Percentiles rank a stretch among this genome's conserved stretches.
phyloP scores from a whole-genome alignment of 2,329 filamentous ascomycete genomes.

The Penicillium sp. region DNA sequence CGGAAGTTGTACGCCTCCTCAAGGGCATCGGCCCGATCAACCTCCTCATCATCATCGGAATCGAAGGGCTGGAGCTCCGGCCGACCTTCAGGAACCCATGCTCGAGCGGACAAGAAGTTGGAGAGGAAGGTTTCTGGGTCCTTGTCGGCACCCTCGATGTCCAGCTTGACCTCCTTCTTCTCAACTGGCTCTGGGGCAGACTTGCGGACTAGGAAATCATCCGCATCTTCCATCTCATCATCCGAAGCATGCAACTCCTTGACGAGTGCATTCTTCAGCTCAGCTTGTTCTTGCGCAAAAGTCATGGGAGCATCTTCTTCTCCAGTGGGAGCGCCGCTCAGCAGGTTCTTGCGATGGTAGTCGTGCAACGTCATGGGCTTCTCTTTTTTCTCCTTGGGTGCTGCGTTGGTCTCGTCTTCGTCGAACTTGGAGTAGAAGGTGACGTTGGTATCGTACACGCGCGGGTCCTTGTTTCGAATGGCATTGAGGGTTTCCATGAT shows the following conservation, averaged over 20 bases:
- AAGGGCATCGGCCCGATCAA: slow-evolving; percentile 76
- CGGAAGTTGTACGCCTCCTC: slow-evolving; percentile 94
- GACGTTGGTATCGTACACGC: slow-evolving; percentile 77
- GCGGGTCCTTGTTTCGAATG: slow-evolving; percentile 85
- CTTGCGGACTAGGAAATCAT: slow-evolving; percentile 78
- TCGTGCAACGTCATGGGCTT: slow-evolving; percentile 85
- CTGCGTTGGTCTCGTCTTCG: slow-evolving; percentile 44
- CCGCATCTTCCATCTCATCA: slow-evolving; percentile 58
- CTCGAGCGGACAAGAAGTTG: slow-evolving; percentile 89
- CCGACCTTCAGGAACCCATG: slow-evolving; percentile 74
- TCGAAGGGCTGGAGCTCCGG: slow-evolving; percentile 78
- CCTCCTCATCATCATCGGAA: slow-evolving; percentile 81
- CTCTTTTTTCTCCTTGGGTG: slow-evolving; percentile 60
- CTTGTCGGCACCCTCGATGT: slow-evolving; percentile 76
- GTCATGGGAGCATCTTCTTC: slow-evolving; percentile 61
- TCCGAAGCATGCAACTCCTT: slow-evolving; percentile 70
- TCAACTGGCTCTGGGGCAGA: slow-evolving; percentile 45
- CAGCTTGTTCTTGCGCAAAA: slow-evolving; percentile 85
- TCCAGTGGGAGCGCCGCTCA: slow-evolving; percentile 67
- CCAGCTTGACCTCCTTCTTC: slow-evolving; percentile 54
- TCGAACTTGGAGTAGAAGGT: slow-evolving; percentile 75
- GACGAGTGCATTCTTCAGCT: slow-evolving; percentile 74
- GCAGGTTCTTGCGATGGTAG: slow-evolving; percentile 88
- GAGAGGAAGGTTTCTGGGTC: slow-evolving; percentile 91
- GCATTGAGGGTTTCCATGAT: slow-evolving; percentile 85